Evolutionary conservation across 2,329 filamentous ascomycete genomes (phyloP).

Genomic region (Plectosphaerella cucumerina): DNA sequence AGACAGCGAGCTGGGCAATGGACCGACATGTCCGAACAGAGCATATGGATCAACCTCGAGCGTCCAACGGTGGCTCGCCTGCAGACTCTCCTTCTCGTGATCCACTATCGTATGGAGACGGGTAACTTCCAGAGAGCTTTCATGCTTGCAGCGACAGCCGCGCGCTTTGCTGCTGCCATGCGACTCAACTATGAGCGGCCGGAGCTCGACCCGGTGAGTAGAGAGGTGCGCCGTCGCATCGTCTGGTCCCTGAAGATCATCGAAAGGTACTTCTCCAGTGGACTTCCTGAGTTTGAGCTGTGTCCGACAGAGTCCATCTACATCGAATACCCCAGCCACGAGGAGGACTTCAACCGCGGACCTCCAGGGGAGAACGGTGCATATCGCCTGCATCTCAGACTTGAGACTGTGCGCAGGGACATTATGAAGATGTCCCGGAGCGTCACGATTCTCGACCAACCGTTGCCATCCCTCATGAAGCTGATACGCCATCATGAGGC

Average conservation of each 20-base stretch:
- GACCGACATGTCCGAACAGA: conserved; percentile 25
- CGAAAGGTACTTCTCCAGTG: conserved; percentile 35
- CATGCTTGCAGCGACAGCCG: conserved; percentile 29
- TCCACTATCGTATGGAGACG: conserved; percentile 39
- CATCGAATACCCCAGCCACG: conserved; percentile 36
- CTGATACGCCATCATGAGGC: conserved; percentile 15
- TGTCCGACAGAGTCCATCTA: conserved; percentile 33
- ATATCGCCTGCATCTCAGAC: conserved; percentile 15
- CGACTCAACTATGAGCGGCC: conserved; percentile 34
- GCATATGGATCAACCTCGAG: conserved; percentile 24
- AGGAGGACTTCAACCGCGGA: conserved; percentile 31
- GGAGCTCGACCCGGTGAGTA: conserved; percentile 25
- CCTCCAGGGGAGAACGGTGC: conserved; percentile 9
- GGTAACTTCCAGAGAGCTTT: conserved; percentile 39
- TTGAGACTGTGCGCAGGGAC: conserved; percentile 17
- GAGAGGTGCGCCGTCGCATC: conserved; percentile 32
- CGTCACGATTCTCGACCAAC: conserved; percentile 15
- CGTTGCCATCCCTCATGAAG: conserved; percentile 13
- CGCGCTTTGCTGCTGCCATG: conserved; percentile 30
- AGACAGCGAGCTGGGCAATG: conserved; percentile 18
- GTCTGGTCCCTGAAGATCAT: conserved; percentile 36
- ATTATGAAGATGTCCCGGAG: conserved; percentile 18
- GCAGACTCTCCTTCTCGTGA: conserved; percentile 39
- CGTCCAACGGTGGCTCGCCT: conserved; percentile 20
- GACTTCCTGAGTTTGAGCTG: conserved; percentile 34